Conservation (phyloP, 208 protist species). For the Wallacemonas sp. region DNA sequence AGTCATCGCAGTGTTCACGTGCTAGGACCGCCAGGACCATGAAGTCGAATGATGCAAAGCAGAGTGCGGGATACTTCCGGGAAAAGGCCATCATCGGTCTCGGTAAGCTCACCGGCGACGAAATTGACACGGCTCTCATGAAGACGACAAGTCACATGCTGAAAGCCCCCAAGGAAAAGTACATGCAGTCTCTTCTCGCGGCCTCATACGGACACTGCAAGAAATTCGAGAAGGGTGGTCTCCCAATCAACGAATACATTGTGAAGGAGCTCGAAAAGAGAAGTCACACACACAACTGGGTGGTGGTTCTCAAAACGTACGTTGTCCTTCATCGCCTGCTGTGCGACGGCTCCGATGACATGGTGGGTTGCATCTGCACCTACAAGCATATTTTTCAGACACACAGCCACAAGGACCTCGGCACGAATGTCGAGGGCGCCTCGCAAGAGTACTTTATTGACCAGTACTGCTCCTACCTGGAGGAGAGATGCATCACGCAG, state of each 20-base stretch:
- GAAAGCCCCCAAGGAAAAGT: conserved; percentile 89
- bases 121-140: conserved; percentile 69
- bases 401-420: conserved; percentile 57
- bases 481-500: conserved; percentile 49
- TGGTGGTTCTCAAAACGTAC: conserved; percentile 82
- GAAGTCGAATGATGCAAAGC: conserved; percentile 57
- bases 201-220: conserved; percentile 63
- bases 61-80: conserved; percentile 80
- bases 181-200: conserved; percentile 70
- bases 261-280: conserved; percentile 75
- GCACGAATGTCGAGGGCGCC: conserved; percentile 43
- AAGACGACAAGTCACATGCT: conserved; percentile 86
- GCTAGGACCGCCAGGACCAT: conserved; percentile 16
- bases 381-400: conserved; percentile 52
- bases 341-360: conserved; percentile 56
- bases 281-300: conserved; percentile 82
- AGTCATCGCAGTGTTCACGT: too few relatives aligned
- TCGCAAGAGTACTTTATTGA: conserved; percentile 60
- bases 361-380: conserved; percentile 56
- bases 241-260: conserved; percentile 59
- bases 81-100: conserved; percentile 82
- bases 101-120: conserved; percentile 63
- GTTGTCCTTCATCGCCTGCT: conserved; percentile 76
- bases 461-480: conserved; percentile 66
- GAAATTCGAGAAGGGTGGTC: conserved; percentile 23